These are phyloP conservation scores for Cercospora canescens DNA, from an alignment of 2,329 filamentous ascomycete species.

Conservation along the genomic window DNA sequence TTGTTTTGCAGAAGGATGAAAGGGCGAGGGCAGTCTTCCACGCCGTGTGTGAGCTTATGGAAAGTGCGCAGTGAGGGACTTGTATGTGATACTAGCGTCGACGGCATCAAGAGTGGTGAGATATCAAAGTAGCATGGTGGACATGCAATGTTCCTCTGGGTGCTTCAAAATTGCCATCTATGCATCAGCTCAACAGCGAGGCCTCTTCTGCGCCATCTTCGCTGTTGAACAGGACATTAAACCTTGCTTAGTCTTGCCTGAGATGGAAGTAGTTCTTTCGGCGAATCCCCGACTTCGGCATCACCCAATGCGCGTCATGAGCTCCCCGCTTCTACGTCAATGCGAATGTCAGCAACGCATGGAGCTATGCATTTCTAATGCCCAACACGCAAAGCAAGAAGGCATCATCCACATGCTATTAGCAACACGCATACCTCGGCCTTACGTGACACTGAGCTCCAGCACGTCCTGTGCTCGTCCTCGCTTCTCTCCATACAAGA, in stretches of 20 bases:
- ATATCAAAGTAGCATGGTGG: no score
- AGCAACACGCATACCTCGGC: background rate
- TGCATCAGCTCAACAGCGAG: background rate
- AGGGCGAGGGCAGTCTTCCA: conserved; percentile 36
- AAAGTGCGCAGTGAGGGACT: conserved; percentile 16
- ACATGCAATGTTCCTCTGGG: background rate
- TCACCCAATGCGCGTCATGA: background rate
- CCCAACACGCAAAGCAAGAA: background rate
- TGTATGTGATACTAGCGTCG: background rate
- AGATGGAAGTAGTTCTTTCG: background rate
- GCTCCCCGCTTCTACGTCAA: background rate
- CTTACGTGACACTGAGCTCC: background rate
- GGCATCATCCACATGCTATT: background rate
- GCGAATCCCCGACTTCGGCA: background rate
- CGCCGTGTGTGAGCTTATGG: conserved; percentile 36
- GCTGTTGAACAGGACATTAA: no score
- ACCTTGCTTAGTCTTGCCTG: background rate
- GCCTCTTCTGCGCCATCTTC: no score
- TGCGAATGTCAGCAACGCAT: background rate
- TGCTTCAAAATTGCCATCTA: background rate
- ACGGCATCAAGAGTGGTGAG: background rate
- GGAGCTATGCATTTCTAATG: background rate
- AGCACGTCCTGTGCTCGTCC: background rate
- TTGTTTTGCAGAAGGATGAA: conserved; percentile 31
- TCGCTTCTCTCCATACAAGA: background rate